A percentile compares a stretch with the other conserved stretches of the same genome.
phyloP scores from a whole-genome alignment of 202 grass and related monocot species.

The Elaeis oleifera region DNA sequence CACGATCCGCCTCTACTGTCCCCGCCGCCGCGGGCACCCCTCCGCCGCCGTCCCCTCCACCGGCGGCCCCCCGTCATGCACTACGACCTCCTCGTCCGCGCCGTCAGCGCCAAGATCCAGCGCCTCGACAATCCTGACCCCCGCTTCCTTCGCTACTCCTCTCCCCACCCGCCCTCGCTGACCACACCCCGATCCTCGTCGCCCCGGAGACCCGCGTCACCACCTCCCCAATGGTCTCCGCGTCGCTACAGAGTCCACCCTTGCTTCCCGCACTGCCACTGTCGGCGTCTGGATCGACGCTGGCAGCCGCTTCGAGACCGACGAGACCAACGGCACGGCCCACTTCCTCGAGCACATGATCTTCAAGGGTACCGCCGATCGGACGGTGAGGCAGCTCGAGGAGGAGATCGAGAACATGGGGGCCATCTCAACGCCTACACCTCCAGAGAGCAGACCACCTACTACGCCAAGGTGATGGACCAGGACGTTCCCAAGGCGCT shows the following conservation, averaged over 20 bases:
- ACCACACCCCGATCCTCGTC: constrained; percentile 70
- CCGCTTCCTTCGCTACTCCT: constrained; percentile 94
- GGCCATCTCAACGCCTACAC: constrained; percentile 97
- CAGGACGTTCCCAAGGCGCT: constrained; percentile 76
- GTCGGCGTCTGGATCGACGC: constrained; percentile 97
- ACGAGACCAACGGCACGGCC: constrained; percentile 62
- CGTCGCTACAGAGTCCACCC: constrained; percentile 81
- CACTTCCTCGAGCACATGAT: constrained; percentile 99
- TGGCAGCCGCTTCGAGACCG: constrained; percentile 80
- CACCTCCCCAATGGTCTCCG: constrained; percentile 78
- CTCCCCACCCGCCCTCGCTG: constrained; percentile 58
- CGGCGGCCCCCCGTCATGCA: constrained; percentile 38
- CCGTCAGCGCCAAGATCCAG: constrained; percentile 52
- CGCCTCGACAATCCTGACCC: constrained; percentile 76
- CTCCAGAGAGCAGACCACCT: constrained; percentile 91
- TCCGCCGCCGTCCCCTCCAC: constrained; percentile 25
- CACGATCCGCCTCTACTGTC: constrained; percentile 44
- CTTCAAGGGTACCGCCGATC: constrained; percentile 77
- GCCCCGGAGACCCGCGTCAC: constrained; percentile 79
- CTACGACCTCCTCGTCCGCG: constrained; percentile 61
- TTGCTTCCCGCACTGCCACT: constrained; percentile 64
- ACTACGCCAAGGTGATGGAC: constrained; percentile 87
- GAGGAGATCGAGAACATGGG: constrained; percentile 97
- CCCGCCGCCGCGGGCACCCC: constrained; percentile 25
- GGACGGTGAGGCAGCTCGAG: constrained; percentile 60